Evolutionary conservation across 2,329 filamentous ascomycete species (phyloP).

Genomic region (Venturia pyrina): DNA sequence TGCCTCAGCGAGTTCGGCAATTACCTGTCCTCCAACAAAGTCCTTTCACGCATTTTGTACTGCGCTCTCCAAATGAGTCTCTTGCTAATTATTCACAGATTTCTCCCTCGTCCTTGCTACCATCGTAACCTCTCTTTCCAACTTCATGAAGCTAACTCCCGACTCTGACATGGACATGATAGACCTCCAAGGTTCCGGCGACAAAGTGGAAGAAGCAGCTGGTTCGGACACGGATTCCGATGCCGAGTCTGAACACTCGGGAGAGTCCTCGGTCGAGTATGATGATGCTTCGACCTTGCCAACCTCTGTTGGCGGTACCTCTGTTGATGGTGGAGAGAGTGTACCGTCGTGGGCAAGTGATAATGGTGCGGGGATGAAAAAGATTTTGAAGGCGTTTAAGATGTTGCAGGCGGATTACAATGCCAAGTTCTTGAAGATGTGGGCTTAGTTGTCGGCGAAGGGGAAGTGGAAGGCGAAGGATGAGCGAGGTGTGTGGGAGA

Average conservation of each 20-base stretch:
- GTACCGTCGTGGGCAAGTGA: constrained; percentile 28
- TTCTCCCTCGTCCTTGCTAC: constrained; percentile 58
- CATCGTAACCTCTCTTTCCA: constrained; percentile 55
- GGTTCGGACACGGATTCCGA: constrained; percentile 22
- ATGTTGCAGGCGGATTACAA: constrained; percentile 51
- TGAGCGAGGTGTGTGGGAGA: too few species aligned
- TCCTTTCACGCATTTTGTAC: too few species aligned
- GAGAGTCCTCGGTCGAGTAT: constrained; percentile 13
- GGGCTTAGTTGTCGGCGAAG: constrained; percentile 34
- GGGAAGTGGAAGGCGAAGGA: too few species aligned
- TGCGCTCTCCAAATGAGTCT: too few species aligned
- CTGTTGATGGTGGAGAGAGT: constrained; percentile 15
- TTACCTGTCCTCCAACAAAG: too few species aligned
- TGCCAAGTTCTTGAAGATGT: constrained; percentile 52
- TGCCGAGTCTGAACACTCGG: constrained; percentile 17
- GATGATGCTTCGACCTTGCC: constrained; percentile 17
- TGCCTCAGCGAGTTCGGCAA: too few species aligned
- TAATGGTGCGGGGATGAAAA: constrained; percentile 39
- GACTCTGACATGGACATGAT: constrained; percentile 40
- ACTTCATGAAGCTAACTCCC: constrained; percentile 42
- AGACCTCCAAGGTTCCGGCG: constrained; percentile 41
- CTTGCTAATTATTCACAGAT: constrained; percentile 25
- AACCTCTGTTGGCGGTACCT: constrained; percentile 15
- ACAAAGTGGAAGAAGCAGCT: constrained; percentile 38
- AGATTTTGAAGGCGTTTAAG: constrained; percentile 50